Conservation (phyloP, 1,284 basidiomycete genomes). For the Ganoderma lucidum region DNA sequence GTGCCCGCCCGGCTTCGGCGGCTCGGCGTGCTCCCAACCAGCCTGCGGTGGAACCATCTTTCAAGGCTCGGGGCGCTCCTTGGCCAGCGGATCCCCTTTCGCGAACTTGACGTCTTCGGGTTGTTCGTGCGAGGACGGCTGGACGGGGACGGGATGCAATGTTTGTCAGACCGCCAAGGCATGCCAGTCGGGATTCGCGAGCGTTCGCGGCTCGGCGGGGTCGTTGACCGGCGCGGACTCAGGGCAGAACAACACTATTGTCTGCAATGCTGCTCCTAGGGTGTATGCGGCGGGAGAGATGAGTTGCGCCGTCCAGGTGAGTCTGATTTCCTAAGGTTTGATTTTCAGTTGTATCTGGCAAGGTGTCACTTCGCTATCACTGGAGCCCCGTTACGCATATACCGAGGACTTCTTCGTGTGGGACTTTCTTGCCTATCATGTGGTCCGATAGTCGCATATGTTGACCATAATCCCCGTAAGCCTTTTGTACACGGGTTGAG, state of each 20-base stretch:
- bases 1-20: constrained; percentile 84
- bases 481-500: not conserved
- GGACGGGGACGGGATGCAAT: constrained; percentile 83
- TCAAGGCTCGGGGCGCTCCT: constrained; percentile 64
- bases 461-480: no score
- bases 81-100: constrained; percentile 53
- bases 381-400: not conserved
- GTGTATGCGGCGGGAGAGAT: constrained; percentile 76
- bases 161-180: constrained; percentile 69
- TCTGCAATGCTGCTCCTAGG: constrained; percentile 65
- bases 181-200: constrained; percentile 64
- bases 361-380: not conserved
- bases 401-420: not conserved
- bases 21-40: constrained; percentile 70
- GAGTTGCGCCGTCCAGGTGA: constrained; percentile 78
- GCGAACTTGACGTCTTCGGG: constrained; percentile 64
- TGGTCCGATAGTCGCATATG: not conserved
- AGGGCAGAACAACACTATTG: constrained; percentile 64
- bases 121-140: constrained; percentile 76
- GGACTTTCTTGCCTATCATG: not conserved
- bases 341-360: not conserved
- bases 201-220: constrained; percentile 45
- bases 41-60: constrained; percentile 85
- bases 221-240: constrained; percentile 28
- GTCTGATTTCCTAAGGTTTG: constrained; percentile 39